Evolutionary conservation across 2,329 filamentous ascomycete genomes (phyloP).

Genomic region (Penicillium sp.): DNA sequence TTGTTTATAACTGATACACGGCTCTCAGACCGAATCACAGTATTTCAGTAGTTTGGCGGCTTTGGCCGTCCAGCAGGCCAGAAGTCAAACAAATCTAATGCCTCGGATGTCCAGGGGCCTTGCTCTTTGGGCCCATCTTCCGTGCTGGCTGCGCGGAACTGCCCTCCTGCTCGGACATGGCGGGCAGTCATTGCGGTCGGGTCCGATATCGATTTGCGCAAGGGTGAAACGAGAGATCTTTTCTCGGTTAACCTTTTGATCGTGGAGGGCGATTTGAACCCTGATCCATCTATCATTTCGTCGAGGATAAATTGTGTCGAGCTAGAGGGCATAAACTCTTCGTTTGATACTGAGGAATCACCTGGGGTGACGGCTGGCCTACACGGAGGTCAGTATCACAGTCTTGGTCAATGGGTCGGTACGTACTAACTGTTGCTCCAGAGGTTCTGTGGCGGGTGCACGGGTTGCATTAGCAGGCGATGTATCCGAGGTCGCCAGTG

Average conservation of each 20-base stretch:
- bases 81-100: conserved; percentile 44
- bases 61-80: conserved; percentile 42
- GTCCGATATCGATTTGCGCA: conserved; percentile 38
- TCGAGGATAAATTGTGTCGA: conserved; percentile 32
- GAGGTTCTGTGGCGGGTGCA: conserved; percentile 1
- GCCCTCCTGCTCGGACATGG: conserved; percentile 15
- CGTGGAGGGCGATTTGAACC: background rate
- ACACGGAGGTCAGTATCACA: conserved; percentile 10
- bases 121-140: conserved; percentile 26
- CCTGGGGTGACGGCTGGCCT: conserved; percentile 1
- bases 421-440: conserved; percentile 33
- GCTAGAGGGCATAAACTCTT: conserved; percentile 28
- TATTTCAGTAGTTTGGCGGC: conserved; percentile 26
- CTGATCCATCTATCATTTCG: conserved; percentile 19
- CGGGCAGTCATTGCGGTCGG: conserved; percentile 27
- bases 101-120: conserved; percentile 44
- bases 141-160: conserved; percentile 15
- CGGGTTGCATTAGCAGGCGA: conserved; percentile 2
- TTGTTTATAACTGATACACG: conserved; percentile 26
- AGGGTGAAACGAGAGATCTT: conserved; percentile 13
- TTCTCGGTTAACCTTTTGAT: background rate
- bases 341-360: conserved; percentile 7
- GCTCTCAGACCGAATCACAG: conserved; percentile 48
- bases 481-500: conserved; percentile 5
- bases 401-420: background rate